Conservation (phyloP, 2,329 filamentous ascomycete genomes). For the Fusarium gaditjirri region DNA sequence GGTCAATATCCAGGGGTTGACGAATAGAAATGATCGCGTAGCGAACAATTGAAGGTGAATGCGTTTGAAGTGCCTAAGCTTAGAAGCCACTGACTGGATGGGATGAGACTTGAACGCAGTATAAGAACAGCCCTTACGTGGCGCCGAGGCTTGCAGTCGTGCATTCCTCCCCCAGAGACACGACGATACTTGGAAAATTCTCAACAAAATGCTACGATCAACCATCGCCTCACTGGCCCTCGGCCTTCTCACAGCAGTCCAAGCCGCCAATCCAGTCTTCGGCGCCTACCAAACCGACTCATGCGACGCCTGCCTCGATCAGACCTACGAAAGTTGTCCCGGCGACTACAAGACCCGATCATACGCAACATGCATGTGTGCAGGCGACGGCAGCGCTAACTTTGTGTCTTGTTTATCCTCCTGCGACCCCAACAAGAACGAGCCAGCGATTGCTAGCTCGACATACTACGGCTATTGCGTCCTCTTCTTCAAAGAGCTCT, state of each 20-base stretch:
- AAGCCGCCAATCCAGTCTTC: not conserved
- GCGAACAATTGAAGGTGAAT: not conserved
- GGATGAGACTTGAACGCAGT: not conserved
- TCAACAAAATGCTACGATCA: not conserved
- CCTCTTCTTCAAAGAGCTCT: not conserved
- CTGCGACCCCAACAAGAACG: not conserved
- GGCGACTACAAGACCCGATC: not conserved
- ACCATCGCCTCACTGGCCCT: not conserved
- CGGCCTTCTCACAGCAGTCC: not conserved
- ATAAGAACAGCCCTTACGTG: not conserved
- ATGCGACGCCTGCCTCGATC: not conserved
- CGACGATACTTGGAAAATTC: too few species aligned
- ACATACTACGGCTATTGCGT: not conserved
- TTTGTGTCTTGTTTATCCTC: not conserved
- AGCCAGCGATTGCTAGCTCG: not conserved
- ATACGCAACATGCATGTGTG: slow-evolving; percentile 4
- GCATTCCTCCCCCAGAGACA: not conserved
- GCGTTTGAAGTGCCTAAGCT: not conserved
- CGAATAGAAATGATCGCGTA: not conserved
- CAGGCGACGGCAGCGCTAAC: not conserved
- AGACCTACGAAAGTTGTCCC: not conserved
- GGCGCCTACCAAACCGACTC: not conserved
- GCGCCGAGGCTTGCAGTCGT: not conserved
- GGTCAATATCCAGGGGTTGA: not conserved
- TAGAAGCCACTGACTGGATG: not conserved